Conservation (phyloP, 2,329 filamentous ascomycete species). For the Stylonectria norvegica region DNA sequence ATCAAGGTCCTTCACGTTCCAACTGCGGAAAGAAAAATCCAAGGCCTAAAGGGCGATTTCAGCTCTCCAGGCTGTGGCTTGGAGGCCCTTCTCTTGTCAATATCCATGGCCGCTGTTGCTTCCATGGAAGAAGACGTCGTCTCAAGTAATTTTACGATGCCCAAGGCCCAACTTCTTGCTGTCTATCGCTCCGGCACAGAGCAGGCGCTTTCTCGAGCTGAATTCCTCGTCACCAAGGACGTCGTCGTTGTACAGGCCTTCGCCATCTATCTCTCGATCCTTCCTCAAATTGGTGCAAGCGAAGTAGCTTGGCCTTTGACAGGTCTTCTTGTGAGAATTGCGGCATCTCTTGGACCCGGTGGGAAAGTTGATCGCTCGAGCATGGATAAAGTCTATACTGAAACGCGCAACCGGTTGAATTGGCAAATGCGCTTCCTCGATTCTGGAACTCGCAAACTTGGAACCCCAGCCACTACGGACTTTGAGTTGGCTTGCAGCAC, state of each 20-base stretch:
- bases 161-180: constrained; percentile 16
- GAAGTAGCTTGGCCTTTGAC: constrained; percentile 25
- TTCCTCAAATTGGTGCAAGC: constrained; percentile 17
- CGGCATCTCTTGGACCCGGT: constrained; percentile 21
- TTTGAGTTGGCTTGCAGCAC: constrained; percentile 35
- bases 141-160: constrained; percentile 12
- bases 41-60: constrained; percentile 12
- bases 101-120: constrained; percentile 26
- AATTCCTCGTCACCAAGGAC: constrained; percentile 22
- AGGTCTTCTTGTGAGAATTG: constrained; percentile 23
- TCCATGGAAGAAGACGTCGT: constrained; percentile 24
- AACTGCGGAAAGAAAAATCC: constrained; percentile 17
- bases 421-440: constrained; percentile 31
- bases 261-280: constrained; percentile 24
- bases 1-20: constrained; percentile 29
- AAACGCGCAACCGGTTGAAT: constrained; percentile 24
- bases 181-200: constrained; percentile 23
- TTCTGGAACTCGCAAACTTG: constrained; percentile 11
- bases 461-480: constrained; percentile 17
- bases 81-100: constrained; percentile 25
- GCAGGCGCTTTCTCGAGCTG: constrained; percentile 21
- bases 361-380: not conserved
- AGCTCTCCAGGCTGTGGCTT: constrained; percentile 12
- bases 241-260: constrained; percentile 25
- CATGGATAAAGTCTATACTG: constrained; percentile 9